Base-by-base conservation (phyloP, 495 filamentous ascomycete genomes). In the Penicillium herquei region DNA sequence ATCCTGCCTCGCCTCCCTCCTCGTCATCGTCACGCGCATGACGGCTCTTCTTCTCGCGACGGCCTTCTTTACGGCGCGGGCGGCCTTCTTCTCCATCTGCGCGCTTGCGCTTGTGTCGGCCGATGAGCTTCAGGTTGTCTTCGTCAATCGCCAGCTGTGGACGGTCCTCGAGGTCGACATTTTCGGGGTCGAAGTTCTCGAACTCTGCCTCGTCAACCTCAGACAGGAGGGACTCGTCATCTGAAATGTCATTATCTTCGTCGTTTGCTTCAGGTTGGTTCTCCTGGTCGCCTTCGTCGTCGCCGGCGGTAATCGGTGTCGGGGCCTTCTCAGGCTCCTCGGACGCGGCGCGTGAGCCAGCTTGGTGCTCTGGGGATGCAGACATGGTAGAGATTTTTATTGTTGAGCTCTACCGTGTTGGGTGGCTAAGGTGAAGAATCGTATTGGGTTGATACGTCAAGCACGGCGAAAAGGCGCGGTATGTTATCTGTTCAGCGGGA, bases 171-270 rank as follows among this genome's bases (percentile, higher is more conserved):
- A 92, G 80, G 37, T 84, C 84, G 44, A 92, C 83, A 32, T 85
- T 84, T 52, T 80, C 81, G 0, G 88, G 88, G 63, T 97, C 91
- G 71, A 96, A 96, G 61, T 96, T 85, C 43, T 89, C 87, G 71
- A 99, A 96, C 68, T 95, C 87, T 43, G 87, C 88, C 67, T 98
- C 94, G 70, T 98, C 95, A 61, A 98, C 87, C 69, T 98, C 94
- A 9, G 92, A 97, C 13, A 96, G 83, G 50, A 89, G 83, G n/a
- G 89, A 91, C 33, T 93, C 90, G 56, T 88, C 83, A 60, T 92
- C 91, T 1, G 87, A 88, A 17, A 51, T 60, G 39, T 61, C 64
- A 7, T 67, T 60, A 12, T 65, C 63, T 10, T 63, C 56, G 1
- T 58, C 57, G 11, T 65, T 53, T 6, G 54, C 61, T 10, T 52